Percentiles rank a stretch among this genome's conserved stretches.
Evolutionary conservation across 257 asterid genomes (phyloP).

Genomic region (Mitragyna speciosa): DNA sequence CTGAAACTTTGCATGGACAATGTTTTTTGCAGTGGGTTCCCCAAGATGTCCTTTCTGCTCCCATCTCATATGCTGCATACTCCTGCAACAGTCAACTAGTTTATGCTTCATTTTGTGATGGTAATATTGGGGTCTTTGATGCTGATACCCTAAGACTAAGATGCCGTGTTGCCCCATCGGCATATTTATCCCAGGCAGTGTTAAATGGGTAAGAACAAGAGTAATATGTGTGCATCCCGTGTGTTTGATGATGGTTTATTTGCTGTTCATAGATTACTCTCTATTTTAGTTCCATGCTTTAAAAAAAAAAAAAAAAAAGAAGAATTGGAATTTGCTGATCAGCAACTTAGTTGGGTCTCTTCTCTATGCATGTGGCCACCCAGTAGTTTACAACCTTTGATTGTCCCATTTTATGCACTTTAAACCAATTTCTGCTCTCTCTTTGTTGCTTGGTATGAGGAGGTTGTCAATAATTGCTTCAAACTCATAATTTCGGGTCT

Average conservation of each 20-base stretch:
- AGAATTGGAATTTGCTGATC: background rate
- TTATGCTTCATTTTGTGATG: slow-evolving; percentile 83
- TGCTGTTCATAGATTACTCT: background rate
- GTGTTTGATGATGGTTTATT: background rate
- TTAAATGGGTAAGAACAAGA: slow-evolving; percentile 62
- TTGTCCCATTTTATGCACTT: background rate
- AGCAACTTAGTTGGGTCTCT: background rate
- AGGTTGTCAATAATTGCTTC: background rate
- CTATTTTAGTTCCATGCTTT: background rate
- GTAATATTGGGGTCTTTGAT: slow-evolving; percentile 80
- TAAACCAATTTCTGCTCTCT: background rate
- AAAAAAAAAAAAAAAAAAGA: background rate
- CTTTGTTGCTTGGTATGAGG: background rate
- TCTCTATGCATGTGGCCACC: background rate
- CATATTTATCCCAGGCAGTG: slow-evolving; percentile 65
- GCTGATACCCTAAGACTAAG: slow-evolving; percentile 85
- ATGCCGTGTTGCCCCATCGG: slow-evolving; percentile 80
- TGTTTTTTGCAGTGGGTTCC: slow-evolving; percentile 77
- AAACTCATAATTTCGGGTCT: background rate
- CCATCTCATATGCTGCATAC: slow-evolving; percentile 84
- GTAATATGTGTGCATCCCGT: background rate
- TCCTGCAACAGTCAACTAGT: slow-evolving; percentile 93
- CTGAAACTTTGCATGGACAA: slow-evolving; percentile 21
- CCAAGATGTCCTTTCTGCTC: slow-evolving; percentile 84
- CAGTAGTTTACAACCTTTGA: background rate